Evolutionary conservation across 768 basidiomycete species (phyloP).

Genomic region (Mycena galopus): DNA sequence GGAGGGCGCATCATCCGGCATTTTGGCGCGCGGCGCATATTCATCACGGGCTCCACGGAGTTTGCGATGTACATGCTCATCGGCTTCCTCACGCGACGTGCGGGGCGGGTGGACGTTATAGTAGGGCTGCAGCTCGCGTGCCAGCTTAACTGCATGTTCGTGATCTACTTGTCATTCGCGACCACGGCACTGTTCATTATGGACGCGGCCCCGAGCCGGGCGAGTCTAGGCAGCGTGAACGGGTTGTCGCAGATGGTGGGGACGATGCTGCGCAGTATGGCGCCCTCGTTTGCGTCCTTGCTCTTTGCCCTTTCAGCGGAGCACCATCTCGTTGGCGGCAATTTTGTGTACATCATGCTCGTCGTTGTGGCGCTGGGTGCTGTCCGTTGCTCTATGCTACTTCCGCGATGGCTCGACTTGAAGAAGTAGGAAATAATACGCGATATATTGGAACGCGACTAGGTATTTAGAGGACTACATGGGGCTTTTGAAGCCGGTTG

Average conservation of each 20-base stretch:
- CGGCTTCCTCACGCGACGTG: slow-evolving; percentile 51
- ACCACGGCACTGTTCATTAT: slow-evolving; percentile 2
- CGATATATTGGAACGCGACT: no score
- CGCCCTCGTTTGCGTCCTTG: slow-evolving; percentile 13
- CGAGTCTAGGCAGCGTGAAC: not conserved
- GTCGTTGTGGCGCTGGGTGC: not conserved
- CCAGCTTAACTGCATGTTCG: slow-evolving; percentile 44
- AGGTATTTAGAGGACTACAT: not conserved
- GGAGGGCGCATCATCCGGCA: slow-evolving; percentile 64
- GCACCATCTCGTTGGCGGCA: not conserved
- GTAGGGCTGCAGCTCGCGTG: slow-evolving; percentile 49
- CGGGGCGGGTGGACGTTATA: slow-evolving; percentile 48
- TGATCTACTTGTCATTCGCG: not conserved
- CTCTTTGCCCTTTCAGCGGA: slow-evolving; percentile 18
- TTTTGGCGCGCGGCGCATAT: slow-evolving; percentile 68
- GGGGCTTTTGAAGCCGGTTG: not conserved
- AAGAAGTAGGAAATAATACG: no score
- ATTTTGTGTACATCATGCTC: not conserved
- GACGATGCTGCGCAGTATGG: not conserved
- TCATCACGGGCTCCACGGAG: slow-evolving; percentile 49
- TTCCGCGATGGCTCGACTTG: not conserved
- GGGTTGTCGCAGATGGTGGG: slow-evolving; percentile 11
- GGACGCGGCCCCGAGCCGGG: slow-evolving; percentile 1
- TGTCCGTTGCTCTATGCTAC: not conserved
- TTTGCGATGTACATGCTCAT: slow-evolving; percentile 42